Evolutionary conservation across 2,329 filamentous ascomycete genomes (phyloP).

Genomic region (Xylaria digitata): DNA sequence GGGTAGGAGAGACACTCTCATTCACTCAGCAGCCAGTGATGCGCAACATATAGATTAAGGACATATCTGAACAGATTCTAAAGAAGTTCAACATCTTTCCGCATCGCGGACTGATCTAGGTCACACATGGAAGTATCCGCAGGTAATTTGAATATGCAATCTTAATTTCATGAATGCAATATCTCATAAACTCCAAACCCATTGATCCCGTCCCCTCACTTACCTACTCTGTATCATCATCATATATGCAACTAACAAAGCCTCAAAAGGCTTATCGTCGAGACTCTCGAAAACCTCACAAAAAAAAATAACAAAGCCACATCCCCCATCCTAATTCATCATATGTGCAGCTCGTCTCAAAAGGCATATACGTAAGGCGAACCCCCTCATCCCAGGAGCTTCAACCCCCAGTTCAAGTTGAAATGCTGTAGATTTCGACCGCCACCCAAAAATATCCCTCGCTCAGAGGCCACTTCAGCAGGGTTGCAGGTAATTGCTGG

Average conservation of each 20-base stretch:
- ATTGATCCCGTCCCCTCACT: conserved; percentile 13
- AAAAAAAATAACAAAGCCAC: conserved; percentile 17
- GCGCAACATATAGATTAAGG: background rate
- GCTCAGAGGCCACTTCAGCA: conserved; percentile 32
- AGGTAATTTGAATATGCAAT: background rate
- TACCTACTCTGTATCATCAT: background rate
- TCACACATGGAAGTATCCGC: too few relatives aligned
- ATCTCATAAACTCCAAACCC: conserved; percentile 36
- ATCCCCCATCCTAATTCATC: conserved; percentile 15
- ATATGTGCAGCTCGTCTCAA: conserved; percentile 34
- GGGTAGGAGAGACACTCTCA: background rate
- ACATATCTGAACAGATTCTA: too few relatives aligned
- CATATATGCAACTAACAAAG: conserved; percentile 15
- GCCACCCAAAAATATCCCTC: background rate
- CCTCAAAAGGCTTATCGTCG: conserved; percentile 22
- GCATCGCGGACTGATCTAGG: too few relatives aligned
- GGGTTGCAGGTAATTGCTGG: conserved; percentile 74
- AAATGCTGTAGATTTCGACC: background rate
- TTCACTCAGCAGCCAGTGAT: too few relatives aligned
- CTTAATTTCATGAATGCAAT: conserved; percentile 37
- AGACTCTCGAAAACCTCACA: conserved; percentile 24
- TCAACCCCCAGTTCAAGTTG: background rate
- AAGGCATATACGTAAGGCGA: conserved; percentile 15
- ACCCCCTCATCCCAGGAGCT: background rate
- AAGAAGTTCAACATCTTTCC: too few relatives aligned